Evolutionary conservation across 495 filamentous ascomycete genomes (phyloP), one percentile per base, ranked within the genome.

Genomic region (Penicillium roqueforti): DNA sequence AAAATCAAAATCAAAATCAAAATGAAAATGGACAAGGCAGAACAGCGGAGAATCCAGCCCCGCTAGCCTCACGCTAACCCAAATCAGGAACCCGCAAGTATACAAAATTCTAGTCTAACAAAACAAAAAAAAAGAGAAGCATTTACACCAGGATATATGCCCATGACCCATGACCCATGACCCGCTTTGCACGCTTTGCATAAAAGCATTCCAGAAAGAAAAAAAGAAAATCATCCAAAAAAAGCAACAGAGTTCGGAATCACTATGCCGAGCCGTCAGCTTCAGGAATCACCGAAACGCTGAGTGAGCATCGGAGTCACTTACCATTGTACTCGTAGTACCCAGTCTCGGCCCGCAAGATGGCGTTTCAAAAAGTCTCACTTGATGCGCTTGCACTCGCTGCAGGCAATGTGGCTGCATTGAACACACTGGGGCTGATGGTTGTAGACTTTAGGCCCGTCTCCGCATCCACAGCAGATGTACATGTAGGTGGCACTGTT

Each of bases 381-480:
- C 44, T 74, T 76, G 37, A 68, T 60, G 42, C 57, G 46, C 10
- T 18, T 25, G 67, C 74, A 77, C 18, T 1, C 3, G 0, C 4
- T 0, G 59, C 74, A 77, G 22, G 57, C 59, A 7, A 8, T 18
- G 22, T 77, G 74, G 8, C 60, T 0, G 59, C 74, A 77, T 3
- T 28, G 37, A 1, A 72, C 58, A 47, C 74, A 77, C 6, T 18
- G 16, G 0, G 68, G 64, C 51, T 77, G 68, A 26, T 45, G 16
- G n/a, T 68, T 51, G 55, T 56, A 76, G 19, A 73, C 49, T 47
- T 77, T 76, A 0, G 74, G 74, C 0, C 74, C 74, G 25, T 77
- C 74, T 0, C 53, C 14, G 54, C 74, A 77, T 1, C 53, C 3
- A 61, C 74, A 77, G 63, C 74, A 77, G 47, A 71, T 61, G 45